Evolutionary conservation across 23 red algal genomes (phyloP).

Genomic region (Gracilariopsis chorda): DNA sequence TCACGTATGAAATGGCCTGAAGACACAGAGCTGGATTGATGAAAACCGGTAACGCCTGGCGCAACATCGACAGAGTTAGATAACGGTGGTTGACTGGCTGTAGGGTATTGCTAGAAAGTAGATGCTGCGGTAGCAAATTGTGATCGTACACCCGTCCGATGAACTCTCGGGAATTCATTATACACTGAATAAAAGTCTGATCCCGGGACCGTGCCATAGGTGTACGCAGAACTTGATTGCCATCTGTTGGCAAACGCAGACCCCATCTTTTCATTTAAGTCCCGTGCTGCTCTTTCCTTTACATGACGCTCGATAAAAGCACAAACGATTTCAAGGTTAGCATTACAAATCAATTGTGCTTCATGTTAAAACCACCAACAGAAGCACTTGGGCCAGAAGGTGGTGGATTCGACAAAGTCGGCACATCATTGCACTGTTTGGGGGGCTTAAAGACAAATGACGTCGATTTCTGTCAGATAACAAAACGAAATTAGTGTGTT

Average conservation of each 20-base stretch:
- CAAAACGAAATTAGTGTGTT: no score
- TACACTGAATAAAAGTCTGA: slow-evolving; percentile 56
- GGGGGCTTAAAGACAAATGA: no score
- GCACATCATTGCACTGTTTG: no score
- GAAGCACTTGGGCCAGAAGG: no score
- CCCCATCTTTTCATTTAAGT: slow-evolving; percentile 74
- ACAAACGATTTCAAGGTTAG: slow-evolving; percentile 94
- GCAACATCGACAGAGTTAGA: background rate
- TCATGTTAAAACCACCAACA: no score
- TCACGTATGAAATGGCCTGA: background rate
- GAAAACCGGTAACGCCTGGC: background rate
- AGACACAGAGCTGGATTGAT: background rate
- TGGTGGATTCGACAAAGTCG: no score
- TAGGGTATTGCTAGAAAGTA: background rate
- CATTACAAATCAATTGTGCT: slow-evolving; percentile 78
- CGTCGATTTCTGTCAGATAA: no score
- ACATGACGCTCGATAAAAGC: slow-evolving; percentile 94
- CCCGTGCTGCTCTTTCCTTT: slow-evolving; percentile 65
- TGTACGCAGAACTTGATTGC: slow-evolving; percentile 22
- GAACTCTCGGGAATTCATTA: slow-evolving; percentile 54
- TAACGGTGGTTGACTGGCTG: background rate
- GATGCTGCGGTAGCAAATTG: background rate
- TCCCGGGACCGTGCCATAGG: slow-evolving; percentile 7
- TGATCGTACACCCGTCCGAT: background rate
- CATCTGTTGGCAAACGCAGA: slow-evolving; percentile 42